Evolutionary conservation across 306 rosid species (phyloP).

Genomic region (Delonix regia): DNA sequence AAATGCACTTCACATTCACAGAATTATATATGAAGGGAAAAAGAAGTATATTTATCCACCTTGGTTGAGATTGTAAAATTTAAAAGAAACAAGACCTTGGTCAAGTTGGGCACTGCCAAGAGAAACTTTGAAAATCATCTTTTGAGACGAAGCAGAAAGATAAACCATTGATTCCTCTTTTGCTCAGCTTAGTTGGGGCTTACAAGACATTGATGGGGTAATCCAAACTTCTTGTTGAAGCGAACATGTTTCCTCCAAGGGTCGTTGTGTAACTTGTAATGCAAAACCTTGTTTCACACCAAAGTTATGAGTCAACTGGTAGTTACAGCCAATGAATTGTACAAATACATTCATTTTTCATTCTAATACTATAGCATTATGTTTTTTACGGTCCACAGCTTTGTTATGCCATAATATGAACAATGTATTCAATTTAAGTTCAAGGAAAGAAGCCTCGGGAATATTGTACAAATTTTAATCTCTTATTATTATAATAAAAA

Average conservation of each 20-base stretch:
- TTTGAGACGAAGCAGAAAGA: not conserved
- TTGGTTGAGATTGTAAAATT: conserved; percentile 18
- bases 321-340: not conserved
- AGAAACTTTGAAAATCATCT: not conserved
- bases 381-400: no score
- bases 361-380: no score
- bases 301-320: conserved; percentile 30
- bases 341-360: no score
- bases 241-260: conserved; percentile 71
- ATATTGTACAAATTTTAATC: no score
- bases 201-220: conserved; percentile 63
- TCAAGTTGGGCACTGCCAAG: not conserved
- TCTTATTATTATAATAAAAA: no score
- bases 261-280: conserved; percentile 85
- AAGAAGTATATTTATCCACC: conserved; percentile 26
- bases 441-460: no score
- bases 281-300: conserved; percentile 63
- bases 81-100: conserved; percentile 33
- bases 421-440: no score
- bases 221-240: conserved; percentile 61
- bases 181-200: conserved; percentile 54
- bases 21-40: conserved; percentile 26
- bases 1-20: conserved; percentile 32
- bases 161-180: conserved; percentile 8
- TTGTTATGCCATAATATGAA: no score